Evolutionary conservation across 179 eudicot genomes (phyloP).

Genomic region (Silene coronaria): DNA sequence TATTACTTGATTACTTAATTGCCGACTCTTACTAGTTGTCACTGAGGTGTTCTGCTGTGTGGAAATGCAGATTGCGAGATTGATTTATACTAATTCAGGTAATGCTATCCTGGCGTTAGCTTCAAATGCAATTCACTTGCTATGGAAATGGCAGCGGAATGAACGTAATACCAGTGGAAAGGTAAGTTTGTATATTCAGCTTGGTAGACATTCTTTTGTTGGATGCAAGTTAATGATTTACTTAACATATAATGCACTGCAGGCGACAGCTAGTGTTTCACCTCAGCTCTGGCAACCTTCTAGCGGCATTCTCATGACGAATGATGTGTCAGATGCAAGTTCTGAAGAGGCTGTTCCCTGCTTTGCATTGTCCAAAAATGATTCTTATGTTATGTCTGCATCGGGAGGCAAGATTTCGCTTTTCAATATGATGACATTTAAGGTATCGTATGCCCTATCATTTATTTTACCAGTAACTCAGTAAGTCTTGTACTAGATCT

Average conservation of each 20-base stretch:
- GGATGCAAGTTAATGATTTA: background rate
- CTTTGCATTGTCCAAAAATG: constrained; percentile 93
- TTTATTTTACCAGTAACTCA: background rate
- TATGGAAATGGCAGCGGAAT: constrained; percentile 91
- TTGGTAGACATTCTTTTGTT: background rate
- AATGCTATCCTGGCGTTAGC: constrained; percentile 82
- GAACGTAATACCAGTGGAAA: constrained; percentile 74
- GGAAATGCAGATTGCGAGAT: constrained; percentile 62
- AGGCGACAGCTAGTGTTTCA: constrained; percentile 73
- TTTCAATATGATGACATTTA: constrained; percentile 86
- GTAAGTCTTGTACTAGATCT: too few species aligned
- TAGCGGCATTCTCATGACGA: constrained; percentile 90
- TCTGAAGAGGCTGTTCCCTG: constrained; percentile 83
- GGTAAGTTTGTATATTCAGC: constrained; percentile 36
- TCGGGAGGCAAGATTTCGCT: constrained; percentile 94
- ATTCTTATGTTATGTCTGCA: constrained; percentile 97
- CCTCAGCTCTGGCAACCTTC: constrained; percentile 93
- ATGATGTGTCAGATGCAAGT: constrained; percentile 64
- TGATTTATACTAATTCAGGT: constrained; percentile 92
- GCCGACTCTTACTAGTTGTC: background rate
- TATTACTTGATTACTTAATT: background rate
- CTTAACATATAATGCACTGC: background rate
- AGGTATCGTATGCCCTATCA: constrained; percentile 40
- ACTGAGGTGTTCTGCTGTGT: background rate
- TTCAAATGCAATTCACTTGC: constrained; percentile 77